Base-by-base conservation (phyloP, 768 basidiomycete species). In the Lactifluus echinatus region DNA sequence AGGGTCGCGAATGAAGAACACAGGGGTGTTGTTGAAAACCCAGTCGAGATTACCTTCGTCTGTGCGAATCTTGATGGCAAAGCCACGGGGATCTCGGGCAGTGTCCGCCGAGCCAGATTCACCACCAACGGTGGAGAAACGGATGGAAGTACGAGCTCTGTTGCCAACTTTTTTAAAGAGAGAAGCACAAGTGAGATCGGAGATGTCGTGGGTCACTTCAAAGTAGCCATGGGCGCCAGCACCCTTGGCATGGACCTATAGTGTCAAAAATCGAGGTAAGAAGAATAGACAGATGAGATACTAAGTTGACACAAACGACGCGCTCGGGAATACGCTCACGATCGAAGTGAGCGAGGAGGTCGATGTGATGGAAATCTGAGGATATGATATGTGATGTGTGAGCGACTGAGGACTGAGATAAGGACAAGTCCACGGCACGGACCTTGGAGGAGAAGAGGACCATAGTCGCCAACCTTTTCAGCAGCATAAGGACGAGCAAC, bases 291-390 rank as follows among this genome's bases (percentile, higher is more conserved):
- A 10, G 5, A 50, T 28, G 8, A 7, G 17, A 14, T 11, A 28
- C 10, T n/a, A 39, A 36, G 6, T 37, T 26, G 23, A 33, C 40
- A 76, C 82, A 63, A 70, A 85, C 92, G 63, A 90, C 86, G 71
- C 92, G 90, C 78, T 95, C 92, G 15, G 94, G 95, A 66, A 98
- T 95, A 69, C 95, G 87, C 72, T 96, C 93, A 58, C 90, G 85
- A 70, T 91, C 89, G 66, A 94, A 93, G 75, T 95, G 93, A 15
- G 90, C 85, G 60, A 98, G 82, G 48, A 87, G 76, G 73, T 93
- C 91, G 67, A 94, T 85, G 72, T 89, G 83, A 71, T 90, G 85
- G 75, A 91, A 92, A 70, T 93, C 89, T 88, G 54, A 31, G n/a
- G n/a, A n/a, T n/a, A 31, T 34, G 28, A 49, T n/a, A 29, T 40